Evolutionary conservation across 1,284 basidiomycete species (phyloP).

Genomic region (Lentinula novae-zelandiae): DNA sequence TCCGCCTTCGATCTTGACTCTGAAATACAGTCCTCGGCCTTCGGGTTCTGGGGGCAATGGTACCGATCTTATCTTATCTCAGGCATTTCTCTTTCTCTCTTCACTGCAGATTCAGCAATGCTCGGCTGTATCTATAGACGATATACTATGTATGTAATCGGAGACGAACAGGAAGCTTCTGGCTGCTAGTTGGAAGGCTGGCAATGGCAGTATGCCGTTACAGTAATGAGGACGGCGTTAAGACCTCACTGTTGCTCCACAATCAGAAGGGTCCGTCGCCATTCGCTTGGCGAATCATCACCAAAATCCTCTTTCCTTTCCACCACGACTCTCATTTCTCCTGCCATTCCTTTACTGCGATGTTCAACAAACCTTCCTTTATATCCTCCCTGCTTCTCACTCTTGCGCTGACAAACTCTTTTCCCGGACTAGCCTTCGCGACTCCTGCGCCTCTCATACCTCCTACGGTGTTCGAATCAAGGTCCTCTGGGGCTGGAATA

Average conservation of each 20-base stretch:
- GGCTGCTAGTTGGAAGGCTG: no score
- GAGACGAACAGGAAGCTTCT: background rate
- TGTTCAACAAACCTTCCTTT: background rate
- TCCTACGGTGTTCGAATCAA: background rate
- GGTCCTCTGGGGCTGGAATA: background rate
- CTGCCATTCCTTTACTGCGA: background rate
- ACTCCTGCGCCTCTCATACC: background rate
- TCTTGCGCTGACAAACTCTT: background rate
- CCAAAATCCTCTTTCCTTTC: background rate
- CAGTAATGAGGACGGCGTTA: background rate
- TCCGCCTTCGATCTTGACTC: no score
- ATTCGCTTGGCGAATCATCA: background rate
- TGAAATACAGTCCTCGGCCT: no score
- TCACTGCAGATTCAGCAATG: no score
- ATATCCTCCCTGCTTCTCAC: background rate
- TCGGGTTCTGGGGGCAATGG: no score
- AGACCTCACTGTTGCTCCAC: background rate
- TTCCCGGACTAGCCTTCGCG: background rate
- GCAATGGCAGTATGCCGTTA: no score
- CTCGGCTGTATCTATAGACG: no score
- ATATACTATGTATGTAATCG: no score
- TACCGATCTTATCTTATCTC: no score
- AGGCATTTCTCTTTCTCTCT: no score
- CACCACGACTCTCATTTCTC: background rate
- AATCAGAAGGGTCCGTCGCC: background rate